A percentile compares a stretch with the other conserved stretches of the same genome.
Conservation (phyloP, 352 stramenopile genomes). For the Phytopythium litorale region DNA sequence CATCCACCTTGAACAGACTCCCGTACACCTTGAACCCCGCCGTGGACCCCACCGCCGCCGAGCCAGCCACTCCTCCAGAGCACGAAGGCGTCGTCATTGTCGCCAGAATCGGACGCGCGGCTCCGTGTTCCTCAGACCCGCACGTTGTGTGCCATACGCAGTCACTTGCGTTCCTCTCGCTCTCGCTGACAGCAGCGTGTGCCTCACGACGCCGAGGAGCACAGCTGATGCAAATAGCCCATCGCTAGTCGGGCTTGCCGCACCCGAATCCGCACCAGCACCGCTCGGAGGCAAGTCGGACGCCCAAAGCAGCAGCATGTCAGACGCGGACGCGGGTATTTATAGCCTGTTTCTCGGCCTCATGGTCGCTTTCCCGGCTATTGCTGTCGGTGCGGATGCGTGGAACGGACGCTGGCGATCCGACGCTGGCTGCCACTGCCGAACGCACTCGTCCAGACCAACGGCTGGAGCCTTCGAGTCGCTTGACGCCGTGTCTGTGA, state of each 20-base stretch:
- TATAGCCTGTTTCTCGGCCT: neutral
- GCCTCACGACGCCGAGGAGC: neutral
- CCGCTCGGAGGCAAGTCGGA: neutral
- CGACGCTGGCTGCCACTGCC: neutral
- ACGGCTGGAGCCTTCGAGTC: neutral
- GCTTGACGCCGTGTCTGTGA: neutral
- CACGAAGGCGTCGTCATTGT: neutral
- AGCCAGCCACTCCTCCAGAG: neutral
- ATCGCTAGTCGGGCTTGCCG: neutral
- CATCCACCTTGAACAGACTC: conserved; percentile 77
- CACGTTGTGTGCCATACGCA: neutral
- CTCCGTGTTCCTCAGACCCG: neutral
- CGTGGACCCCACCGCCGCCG: neutral
- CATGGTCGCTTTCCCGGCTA: neutral
- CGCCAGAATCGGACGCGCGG: neutral
- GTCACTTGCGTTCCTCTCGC: neutral
- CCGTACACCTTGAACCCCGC: conserved; percentile 75
- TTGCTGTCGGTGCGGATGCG: neutral
- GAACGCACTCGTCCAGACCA: neutral
- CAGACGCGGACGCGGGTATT: neutral
- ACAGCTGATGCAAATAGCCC: conserved; percentile 5
- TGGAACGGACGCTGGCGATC: neutral
- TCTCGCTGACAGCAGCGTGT: neutral
- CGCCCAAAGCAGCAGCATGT: neutral
- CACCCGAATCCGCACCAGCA: neutral